phyloP scores from a whole-genome alignment of 2,329 filamentous ascomycete species.

The Pseudogymnoascus sp. region DNA sequence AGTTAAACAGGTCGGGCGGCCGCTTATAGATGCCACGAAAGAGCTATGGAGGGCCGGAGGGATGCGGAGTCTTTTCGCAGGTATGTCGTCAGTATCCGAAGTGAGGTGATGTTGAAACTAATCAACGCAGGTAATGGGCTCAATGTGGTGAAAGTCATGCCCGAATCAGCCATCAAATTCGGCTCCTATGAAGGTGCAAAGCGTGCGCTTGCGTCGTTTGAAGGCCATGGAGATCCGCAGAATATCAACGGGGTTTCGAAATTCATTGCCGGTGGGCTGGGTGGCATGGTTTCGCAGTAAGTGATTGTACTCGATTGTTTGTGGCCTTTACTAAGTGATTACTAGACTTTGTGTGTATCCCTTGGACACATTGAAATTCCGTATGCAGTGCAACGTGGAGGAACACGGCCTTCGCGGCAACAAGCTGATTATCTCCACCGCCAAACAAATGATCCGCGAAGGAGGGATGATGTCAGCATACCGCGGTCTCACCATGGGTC shows the following conservation, averaged over 20 bases:
- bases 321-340: constrained; percentile 18
- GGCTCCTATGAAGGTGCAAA: constrained; percentile 96
- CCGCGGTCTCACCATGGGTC: constrained; percentile 84
- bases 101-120: constrained; percentile 11
- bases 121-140: constrained; percentile 70
- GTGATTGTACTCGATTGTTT: constrained; percentile 25
- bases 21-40: constrained; percentile 63
- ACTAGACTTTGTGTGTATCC: constrained; percentile 74
- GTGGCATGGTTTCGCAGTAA: constrained; percentile 88
- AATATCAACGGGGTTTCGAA: constrained; percentile 76
- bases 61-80: constrained; percentile 82
- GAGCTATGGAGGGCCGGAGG: constrained; percentile 83
- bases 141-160: constrained; percentile 97
- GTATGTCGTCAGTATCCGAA: constrained; percentile 40
- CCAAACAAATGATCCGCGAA: constrained; percentile 73
- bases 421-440: constrained; percentile 71
- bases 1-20: constrained; percentile 55
- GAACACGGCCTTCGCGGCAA: constrained; percentile 77
- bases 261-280: constrained; percentile 82
- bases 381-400: constrained; percentile 92
- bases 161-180: constrained; percentile 96
- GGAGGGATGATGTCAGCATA: constrained; percentile 74
- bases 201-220: constrained; percentile 71
- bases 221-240: constrained; percentile 77
- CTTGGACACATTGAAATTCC: constrained; percentile 46